Percentiles rank a stretch among this genome's conserved stretches.
Evolutionary conservation across 768 basidiomycete genomes (phyloP).

Genomic region (Glaciozyma martinii): DNA sequence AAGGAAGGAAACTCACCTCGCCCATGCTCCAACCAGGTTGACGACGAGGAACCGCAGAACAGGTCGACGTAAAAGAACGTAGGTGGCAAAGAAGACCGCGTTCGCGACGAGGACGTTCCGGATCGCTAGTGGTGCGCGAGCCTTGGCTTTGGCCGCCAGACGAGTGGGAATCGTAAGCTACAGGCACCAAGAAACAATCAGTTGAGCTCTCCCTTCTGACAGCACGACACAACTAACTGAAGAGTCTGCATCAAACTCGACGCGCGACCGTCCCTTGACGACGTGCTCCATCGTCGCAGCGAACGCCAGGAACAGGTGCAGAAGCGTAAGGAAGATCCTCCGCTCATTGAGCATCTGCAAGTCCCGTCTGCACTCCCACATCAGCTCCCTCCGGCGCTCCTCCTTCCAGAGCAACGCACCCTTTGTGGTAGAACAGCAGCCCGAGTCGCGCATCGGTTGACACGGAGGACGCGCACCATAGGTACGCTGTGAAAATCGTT

Average conservation of each 20-base stretch:
- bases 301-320: slow-evolving; percentile 9
- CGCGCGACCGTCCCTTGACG: slow-evolving; percentile 5
- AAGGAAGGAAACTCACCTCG: slow-evolving; percentile 4
- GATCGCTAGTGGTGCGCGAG: neutral
- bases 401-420: neutral
- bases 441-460: slow-evolving; percentile 8
- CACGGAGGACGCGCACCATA: slow-evolving; percentile 8
- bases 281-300: slow-evolving; percentile 13
- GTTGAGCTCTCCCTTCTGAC: neutral
- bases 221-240: slow-evolving; percentile 3
- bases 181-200: too few relatives aligned
- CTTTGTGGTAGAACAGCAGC: slow-evolving; percentile 24
- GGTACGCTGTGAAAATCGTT: slow-evolving; percentile 9
- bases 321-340: slow-evolving; percentile 11
- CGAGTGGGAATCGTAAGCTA: slow-evolving; percentile 24
- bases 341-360: slow-evolving; percentile 28
- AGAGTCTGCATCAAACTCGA: slow-evolving; percentile 16
- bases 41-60: slow-evolving; percentile 20
- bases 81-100: slow-evolving; percentile 14
- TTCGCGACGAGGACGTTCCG: neutral
- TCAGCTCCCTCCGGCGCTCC: neutral
- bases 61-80: slow-evolving; percentile 17
- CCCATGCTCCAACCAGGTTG: slow-evolving; percentile 14
- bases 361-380: slow-evolving; percentile 3
- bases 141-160: neutral